Percentiles rank a stretch among this genome's conserved stretches.
Conservation (phyloP, 2,329 filamentous ascomycete genomes). For the Diatrype stigma region DNA sequence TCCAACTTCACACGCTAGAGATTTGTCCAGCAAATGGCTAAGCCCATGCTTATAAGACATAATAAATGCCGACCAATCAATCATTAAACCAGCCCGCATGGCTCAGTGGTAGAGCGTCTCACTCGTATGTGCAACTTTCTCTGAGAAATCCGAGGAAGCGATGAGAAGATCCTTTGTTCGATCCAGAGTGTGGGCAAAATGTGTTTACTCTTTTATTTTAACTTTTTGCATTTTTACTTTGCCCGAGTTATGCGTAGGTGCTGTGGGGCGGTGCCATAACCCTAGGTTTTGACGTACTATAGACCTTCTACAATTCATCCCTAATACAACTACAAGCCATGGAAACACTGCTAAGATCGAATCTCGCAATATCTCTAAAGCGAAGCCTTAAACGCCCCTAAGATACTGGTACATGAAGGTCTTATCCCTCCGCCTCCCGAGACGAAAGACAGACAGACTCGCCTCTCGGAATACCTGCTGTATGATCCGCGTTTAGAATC, state of each 20-base stretch:
- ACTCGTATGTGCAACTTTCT: neutral
- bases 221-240: neutral
- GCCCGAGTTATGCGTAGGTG: too few species aligned
- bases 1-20: neutral
- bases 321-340: too few species aligned
- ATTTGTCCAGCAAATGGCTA: neutral
- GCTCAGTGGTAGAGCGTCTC: conserved; percentile 1
- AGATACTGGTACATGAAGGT: too few species aligned
- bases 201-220: neutral
- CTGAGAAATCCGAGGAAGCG: neutral
- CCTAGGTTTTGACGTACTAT: too few species aligned
- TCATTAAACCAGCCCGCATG: neutral
- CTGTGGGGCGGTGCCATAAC: too few species aligned
- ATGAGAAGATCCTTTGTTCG: neutral
- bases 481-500: neutral
- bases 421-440: too few species aligned
- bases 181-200: neutral
- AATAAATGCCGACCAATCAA: neutral
- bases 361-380: too few species aligned
- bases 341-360: too few species aligned
- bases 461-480: too few species aligned
- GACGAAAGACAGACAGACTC: too few species aligned
- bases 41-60: neutral
- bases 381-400: too few species aligned
- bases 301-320: too few species aligned